Evolutionary conservation across 2,329 filamentous ascomycete species (phyloP).

Genomic region (Zalaria sp.): DNA sequence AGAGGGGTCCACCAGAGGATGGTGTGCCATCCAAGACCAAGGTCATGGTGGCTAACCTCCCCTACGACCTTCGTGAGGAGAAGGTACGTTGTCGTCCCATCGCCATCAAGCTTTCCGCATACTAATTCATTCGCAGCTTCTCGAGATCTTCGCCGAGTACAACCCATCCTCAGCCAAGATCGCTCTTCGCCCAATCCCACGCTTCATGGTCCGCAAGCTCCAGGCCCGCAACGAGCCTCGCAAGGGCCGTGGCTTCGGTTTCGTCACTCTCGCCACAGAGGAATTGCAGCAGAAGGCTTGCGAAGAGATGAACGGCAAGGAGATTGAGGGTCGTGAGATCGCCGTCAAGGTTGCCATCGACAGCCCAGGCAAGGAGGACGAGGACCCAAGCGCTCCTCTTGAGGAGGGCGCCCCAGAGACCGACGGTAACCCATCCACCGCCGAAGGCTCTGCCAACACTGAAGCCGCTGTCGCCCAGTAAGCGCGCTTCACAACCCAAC

Average conservation of each 20-base stretch:
- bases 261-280: slow-evolving; percentile 90
- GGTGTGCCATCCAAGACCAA: slow-evolving; percentile 98
- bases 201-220: slow-evolving; percentile 99
- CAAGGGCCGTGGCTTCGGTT: slow-evolving; percentile 98
- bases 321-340: slow-evolving; percentile 96
- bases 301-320: slow-evolving; percentile 96
- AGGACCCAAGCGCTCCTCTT: slow-evolving; percentile 39
- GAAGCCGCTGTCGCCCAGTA: slow-evolving; percentile 5
- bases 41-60: slow-evolving; percentile 99
- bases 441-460: slow-evolving; percentile 18
- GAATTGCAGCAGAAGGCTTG: slow-evolving; percentile 97
- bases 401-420: slow-evolving; percentile 25
- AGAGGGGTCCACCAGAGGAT: slow-evolving; percentile 93
- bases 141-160: slow-evolving; percentile 92
- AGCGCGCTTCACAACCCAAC: neutral
- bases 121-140: slow-evolving; percentile 47
- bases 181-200: slow-evolving; percentile 91
- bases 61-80: slow-evolving; percentile 94
- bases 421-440: slow-evolving; percentile 18
- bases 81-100: slow-evolving; percentile 47
- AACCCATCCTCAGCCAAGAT: slow-evolving; percentile 94
- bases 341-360: slow-evolving; percentile 99
- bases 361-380: slow-evolving; percentile 97
- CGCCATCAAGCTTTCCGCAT: neutral
- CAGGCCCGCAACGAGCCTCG: slow-evolving; percentile 94